Evolutionary conservation across 352 stramenopile species (phyloP), one percentile per base, ranked within the genome.

Genomic region (Phytophthora chlamydospora): DNA sequence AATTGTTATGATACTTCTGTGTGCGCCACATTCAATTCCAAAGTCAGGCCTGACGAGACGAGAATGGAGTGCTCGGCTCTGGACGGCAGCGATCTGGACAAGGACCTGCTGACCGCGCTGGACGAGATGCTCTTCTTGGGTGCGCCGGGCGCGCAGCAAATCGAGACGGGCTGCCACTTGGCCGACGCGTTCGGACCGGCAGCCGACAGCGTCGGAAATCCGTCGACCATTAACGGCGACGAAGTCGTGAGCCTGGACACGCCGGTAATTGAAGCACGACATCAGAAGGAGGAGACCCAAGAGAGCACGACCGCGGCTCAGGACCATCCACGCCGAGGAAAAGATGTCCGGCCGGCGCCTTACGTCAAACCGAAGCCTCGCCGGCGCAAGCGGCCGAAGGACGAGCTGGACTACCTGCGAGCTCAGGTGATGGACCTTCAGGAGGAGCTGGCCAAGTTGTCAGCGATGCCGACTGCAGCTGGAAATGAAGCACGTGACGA

Each of bases 331-430:
- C 47, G 47, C 8, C 41, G 36, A 17, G 41, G 29, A 21, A 70
- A 70, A 64, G 54, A 70, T 33, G 24, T 13, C 6, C 46, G 44
- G 2, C 32, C 39, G 1, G 17, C 56, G 16, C 61, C 61, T 13
- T 64, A 67, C 42, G 17, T 27, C 2, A 59, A 48, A 14, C 29
- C 50, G 10, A 72, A 60, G 40, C 53, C 42, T 31, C 62, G 58
- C 40, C 58, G 64, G 5, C 47, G 68, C 2, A 76, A 71, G 16
- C 58, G 68, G 0, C 68, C 63, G 29, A 76, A 73, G 46, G 63
- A 76, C 40, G 68, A 76, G 46, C 50, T 76, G 21, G 63, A 76
- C 21, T 73, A 76, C 46, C 47, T 76, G 2, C 58, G 68, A 44
- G 35, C 31, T 16, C 49, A 66, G 17, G 54, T 73, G 27, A 43